Conservation (phyloP, 805 yeast genomes). For the Pichia manshurica region DNA sequence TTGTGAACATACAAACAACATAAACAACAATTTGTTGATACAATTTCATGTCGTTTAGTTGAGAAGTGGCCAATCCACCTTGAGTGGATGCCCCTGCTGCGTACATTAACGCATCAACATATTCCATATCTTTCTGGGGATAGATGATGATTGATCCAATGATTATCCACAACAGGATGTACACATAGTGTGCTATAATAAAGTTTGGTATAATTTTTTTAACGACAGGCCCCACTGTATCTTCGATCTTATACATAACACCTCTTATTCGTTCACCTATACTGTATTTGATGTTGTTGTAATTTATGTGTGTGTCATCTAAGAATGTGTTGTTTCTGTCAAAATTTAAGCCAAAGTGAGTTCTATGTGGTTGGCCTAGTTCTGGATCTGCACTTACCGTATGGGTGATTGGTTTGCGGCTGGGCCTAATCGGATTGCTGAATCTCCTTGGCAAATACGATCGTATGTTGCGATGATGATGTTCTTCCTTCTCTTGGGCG, state of each 20-base stretch:
- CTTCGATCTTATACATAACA: constrained; percentile 32
- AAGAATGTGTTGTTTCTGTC: constrained; percentile 9
- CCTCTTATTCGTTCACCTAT: constrained; percentile 32
- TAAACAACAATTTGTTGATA: constrained; percentile 81
- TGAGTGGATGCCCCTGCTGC: constrained; percentile 79
- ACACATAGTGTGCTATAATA: constrained; percentile 65
- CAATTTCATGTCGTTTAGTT: constrained; percentile 53
- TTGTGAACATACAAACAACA: constrained; percentile 56
- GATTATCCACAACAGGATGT: constrained; percentile 54
- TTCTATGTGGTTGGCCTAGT: background rate
- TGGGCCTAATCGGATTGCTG: too few relatives aligned
- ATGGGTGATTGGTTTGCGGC: too few relatives aligned
- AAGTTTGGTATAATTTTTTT: constrained; percentile 45
- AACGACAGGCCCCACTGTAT: constrained; percentile 37
- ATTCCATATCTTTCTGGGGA: constrained; percentile 59
- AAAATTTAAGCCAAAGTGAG: background rate
- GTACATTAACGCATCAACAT: constrained; percentile 76
- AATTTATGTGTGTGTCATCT: constrained; percentile 10
- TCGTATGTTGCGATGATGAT: too few relatives aligned
- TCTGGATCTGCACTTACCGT: too few relatives aligned
- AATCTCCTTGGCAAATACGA: too few relatives aligned
- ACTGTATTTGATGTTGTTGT: constrained; percentile 17
- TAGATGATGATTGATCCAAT: constrained; percentile 71
- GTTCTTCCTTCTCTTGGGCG: too few relatives aligned
- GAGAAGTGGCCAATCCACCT: constrained; percentile 83